A percentile compares a stretch with the other conserved stretches of the same genome.
Conservation (phyloP, 2,329 filamentous ascomycete species). For the Paecilomyces dactylethromorphus region DNA sequence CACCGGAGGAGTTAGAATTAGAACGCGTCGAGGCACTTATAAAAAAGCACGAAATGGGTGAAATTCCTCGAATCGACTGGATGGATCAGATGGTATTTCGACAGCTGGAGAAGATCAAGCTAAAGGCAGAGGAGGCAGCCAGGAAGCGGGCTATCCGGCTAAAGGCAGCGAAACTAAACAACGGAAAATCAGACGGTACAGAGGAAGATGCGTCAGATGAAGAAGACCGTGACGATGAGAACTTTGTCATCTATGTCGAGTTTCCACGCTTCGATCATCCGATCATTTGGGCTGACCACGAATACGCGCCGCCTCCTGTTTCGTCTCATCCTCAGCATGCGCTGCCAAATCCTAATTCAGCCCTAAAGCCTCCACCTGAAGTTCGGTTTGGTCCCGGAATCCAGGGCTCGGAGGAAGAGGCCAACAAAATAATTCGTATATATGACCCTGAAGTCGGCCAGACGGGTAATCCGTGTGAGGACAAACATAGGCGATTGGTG, state of each 20-base stretch:
- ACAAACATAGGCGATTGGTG: slow-evolving; percentile 86
- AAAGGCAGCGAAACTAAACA: slow-evolving; percentile 26
- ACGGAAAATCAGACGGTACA: slow-evolving; percentile 25
- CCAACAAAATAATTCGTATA: slow-evolving; percentile 65
- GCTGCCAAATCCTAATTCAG: slow-evolving; percentile 59
- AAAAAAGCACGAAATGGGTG: slow-evolving; percentile 97
- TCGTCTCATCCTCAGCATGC: slow-evolving; percentile 64
- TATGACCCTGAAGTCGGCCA: slow-evolving; percentile 92
- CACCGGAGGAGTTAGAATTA: slow-evolving; percentile 75
- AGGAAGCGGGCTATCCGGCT: slow-evolving; percentile 46
- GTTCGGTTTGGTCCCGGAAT: slow-evolving; percentile 89
- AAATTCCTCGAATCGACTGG: slow-evolving; percentile 90
- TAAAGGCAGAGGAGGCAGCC: slow-evolving; percentile 58
- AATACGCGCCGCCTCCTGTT: slow-evolving; percentile 79
- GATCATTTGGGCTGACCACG: slow-evolving; percentile 88
- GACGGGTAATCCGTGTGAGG: slow-evolving; percentile 86
- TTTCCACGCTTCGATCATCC: slow-evolving; percentile 93
- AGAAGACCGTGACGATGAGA: slow-evolving; percentile 48
- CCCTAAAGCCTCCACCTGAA: slow-evolving; percentile 75
- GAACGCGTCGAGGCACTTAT: slow-evolving; percentile 83
- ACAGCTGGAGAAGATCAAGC: slow-evolving; percentile 70
- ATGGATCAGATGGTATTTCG: slow-evolving; percentile 91
- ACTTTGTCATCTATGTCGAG: slow-evolving; percentile 82
- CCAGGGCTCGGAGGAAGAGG: slow-evolving; percentile 53
- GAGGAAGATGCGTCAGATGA: slow-evolving; percentile 35